Evolutionary conservation across 768 basidiomycete genomes (phyloP).

Genomic region (Fistulinella prunicolor): DNA sequence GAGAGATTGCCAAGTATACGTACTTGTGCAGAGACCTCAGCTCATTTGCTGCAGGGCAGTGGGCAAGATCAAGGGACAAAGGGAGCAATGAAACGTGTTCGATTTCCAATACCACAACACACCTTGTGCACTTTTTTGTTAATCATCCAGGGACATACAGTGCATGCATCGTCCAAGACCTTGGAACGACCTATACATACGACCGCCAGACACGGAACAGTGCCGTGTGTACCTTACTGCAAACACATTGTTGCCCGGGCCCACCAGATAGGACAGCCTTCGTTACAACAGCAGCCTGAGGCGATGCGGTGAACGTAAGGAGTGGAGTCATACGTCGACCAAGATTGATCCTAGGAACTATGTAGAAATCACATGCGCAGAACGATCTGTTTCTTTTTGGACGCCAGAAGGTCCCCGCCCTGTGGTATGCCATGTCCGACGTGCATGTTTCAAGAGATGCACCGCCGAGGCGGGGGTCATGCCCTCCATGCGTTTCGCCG

Average conservation of each 20-base stretch:
- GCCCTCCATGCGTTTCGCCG: constrained; percentile 89
- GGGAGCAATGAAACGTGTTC: neutral
- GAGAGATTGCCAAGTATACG: neutral
- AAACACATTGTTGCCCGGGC: too few relatives aligned
- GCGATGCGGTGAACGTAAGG: neutral
- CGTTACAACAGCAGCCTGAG: neutral
- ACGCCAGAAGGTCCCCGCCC: neutral
- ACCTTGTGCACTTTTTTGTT: neutral
- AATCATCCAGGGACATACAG: neutral
- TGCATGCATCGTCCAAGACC: neutral
- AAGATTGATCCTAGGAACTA: neutral
- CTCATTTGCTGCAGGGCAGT: neutral
- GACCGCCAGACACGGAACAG: constrained; percentile 1
- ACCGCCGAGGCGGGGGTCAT: constrained; percentile 83
- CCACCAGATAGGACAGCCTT: too few relatives aligned
- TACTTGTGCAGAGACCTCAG: neutral
- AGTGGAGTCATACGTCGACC: neutral
- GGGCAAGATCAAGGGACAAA: neutral
- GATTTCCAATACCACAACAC: neutral
- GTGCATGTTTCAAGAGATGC: constrained; percentile 62
- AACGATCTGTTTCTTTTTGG: neutral
- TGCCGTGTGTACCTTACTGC: neutral
- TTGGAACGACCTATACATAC: neutral
- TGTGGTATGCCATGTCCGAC: constrained; percentile 29
- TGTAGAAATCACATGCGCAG: neutral